phyloP scores from a whole-genome alignment of 2,329 filamentous ascomycete genomes.

The Mycosphaerella sp. region DNA sequence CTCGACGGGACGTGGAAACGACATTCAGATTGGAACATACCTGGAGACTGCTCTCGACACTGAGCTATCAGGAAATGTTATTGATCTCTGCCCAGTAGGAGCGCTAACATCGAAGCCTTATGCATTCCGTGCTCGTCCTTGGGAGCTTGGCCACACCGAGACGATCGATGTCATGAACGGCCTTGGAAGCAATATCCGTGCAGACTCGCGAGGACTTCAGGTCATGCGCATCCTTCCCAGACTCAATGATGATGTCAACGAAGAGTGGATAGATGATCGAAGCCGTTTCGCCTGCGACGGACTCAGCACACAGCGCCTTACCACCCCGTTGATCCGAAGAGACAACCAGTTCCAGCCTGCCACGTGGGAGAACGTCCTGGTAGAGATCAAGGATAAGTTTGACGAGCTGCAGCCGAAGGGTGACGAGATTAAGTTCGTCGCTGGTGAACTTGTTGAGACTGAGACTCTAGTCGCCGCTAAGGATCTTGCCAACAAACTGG shows the following conservation, averaged over 20 bases:
- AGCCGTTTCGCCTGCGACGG: constrained; percentile 93
- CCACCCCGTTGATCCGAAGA: constrained; percentile 80
- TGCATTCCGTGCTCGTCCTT: constrained; percentile 91
- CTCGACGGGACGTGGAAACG: constrained; percentile 89
- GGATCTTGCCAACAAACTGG: constrained; percentile 92
- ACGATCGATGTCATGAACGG: constrained; percentile 91
- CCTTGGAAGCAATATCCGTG: constrained; percentile 87
- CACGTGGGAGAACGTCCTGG: constrained; percentile 91
- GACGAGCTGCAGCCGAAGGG: constrained; percentile 72
- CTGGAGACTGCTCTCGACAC: constrained; percentile 89
- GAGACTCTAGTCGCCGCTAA: constrained; percentile 95
- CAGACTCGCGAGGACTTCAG: constrained; percentile 88
- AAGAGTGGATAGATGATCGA: constrained; percentile 99
- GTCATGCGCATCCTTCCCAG: constrained; percentile 92
- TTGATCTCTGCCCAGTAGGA: constrained; percentile 95
- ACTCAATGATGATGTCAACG: constrained; percentile 95
- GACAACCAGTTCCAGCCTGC: constrained; percentile 88
- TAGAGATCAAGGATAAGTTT: constrained; percentile 77
- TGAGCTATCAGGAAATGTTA: constrained; percentile 93
- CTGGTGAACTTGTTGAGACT: constrained; percentile 83
- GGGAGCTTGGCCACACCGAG: constrained; percentile 95
- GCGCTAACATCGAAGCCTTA: constrained; percentile 96
- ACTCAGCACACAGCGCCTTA: constrained; percentile 90
- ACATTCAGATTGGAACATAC: constrained; percentile 97
- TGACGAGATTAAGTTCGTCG: constrained; percentile 93